These are phyloP conservation scores for Fraxinus anomala DNA, from an alignment of 257 asterid genomes.

Conservation along the genomic window DNA sequence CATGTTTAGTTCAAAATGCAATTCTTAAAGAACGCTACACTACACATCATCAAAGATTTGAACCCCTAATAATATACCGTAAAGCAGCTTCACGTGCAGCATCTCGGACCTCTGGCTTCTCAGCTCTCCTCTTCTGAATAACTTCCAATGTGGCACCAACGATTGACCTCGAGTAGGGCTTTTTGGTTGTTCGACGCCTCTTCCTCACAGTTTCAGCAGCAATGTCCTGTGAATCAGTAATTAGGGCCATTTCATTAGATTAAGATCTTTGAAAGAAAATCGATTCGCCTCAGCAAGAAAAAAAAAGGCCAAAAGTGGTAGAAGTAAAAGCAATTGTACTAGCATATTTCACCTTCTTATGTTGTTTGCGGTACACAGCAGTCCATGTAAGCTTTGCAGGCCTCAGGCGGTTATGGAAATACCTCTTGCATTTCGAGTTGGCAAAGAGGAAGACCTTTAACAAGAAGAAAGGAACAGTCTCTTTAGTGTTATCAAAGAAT, in stretches of 20 bases:
- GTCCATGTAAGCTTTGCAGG: conserved; percentile 68
- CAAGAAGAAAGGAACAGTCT: neutral
- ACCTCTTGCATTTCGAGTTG: conserved; percentile 64
- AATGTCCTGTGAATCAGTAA: conserved; percentile 34
- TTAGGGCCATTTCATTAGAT: neutral
- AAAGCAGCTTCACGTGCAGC: conserved; percentile 71
- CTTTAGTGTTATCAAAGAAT: neutral
- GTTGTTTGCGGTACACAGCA: conserved; percentile 63
- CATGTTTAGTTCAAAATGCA: neutral
- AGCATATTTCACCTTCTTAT: conserved; percentile 44
- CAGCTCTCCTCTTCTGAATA: conserved; percentile 58
- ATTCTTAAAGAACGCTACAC: neutral
- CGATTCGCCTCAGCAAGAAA: neutral
- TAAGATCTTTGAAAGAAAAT: neutral
- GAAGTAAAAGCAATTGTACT: neutral
- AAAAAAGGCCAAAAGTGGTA: neutral
- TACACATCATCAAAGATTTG: neutral
- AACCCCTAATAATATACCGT: conserved; percentile 34
- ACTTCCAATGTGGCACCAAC: conserved; percentile 71
- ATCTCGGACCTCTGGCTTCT: conserved; percentile 68
- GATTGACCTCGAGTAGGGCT: conserved; percentile 69
- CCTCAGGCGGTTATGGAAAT: conserved; percentile 59
- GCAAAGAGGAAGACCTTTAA: conserved; percentile 55
- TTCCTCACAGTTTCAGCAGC: conserved; percentile 58
- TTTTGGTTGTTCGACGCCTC: conserved; percentile 62